Base-by-base conservation (phyloP, 257 asterid species). In the Orobanche coerulescens region DNA sequence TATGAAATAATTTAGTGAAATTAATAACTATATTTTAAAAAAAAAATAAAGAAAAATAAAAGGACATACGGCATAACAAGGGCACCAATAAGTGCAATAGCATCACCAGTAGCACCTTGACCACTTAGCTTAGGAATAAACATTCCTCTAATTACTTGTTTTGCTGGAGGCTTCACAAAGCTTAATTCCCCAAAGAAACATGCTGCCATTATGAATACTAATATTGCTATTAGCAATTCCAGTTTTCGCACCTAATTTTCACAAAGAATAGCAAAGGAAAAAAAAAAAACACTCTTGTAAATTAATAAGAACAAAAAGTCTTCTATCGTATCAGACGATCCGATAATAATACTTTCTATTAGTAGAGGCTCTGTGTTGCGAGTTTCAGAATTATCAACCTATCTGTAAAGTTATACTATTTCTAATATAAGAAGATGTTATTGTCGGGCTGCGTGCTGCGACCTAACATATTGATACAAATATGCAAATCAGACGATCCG, bases 41-140 rank as follows among this genome's bases (percentile, higher is more conserved):
- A 16, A 3, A 9, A 16, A 55, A 7, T 30, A 5, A 12, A 8
- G 25, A 15, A 13, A 54, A 34, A 15, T 54, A 16, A n/a, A n/a
- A n/a, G n/a, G 1, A 51, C 87, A 0, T 80, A 91, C 96, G 98
- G 98, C 98, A 91, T 91, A 16, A 91, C 75, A 0, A 91, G 98
- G 52, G 98, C 96, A 19, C 98, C 98, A 24, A 91, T 70, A 15
- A 91, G 75, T 6, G 98, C 98, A 34, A 91, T 88, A 68, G 95
- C 94, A 51, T 86, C 94, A 4, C 77, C 94, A 0, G 90, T 84
- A 36, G 98, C 96, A 10, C 88, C 86, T 0, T 78, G 36, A 48
- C 96, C 96, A 0, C 40, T 80, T 5, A 91, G 86, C 72, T 81
- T 91, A 1, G 98, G 98, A 26, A 91, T 23, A 50, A 91, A 85